Conservation (phyloP, 805 yeast genomes). For the Lipomyces orientalis region DNA sequence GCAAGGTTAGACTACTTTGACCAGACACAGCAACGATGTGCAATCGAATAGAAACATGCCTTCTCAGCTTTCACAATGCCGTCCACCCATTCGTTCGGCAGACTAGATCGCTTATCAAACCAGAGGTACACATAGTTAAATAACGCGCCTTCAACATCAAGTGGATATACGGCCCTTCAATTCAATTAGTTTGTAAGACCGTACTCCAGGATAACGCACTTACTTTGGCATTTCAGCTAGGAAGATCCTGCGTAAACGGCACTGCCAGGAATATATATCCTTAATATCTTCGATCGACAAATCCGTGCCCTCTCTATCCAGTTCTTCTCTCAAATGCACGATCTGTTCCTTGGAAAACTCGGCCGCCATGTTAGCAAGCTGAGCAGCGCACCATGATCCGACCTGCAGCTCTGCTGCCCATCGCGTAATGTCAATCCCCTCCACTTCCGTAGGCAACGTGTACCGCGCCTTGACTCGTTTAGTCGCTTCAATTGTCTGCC, state of each 20-base stretch:
- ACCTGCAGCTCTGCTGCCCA: constrained; percentile 19
- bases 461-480: constrained; percentile 7
- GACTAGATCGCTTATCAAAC: constrained; percentile 53
- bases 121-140: constrained; percentile 53
- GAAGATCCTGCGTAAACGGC: constrained; percentile 59
- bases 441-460: constrained; percentile 9
- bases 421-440: constrained; percentile 14
- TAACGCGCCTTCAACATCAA: constrained; percentile 63
- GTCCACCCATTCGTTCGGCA: constrained; percentile 55
- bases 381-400: constrained; percentile 14
- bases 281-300: constrained; percentile 60
- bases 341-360: constrained; percentile 10
- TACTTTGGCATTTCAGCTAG: constrained; percentile 45
- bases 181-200: neutral
- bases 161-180: constrained; percentile 40
- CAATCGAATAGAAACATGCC: neutral
- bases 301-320: constrained; percentile 33
- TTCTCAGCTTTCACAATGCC: constrained; percentile 64
- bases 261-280: constrained; percentile 59
- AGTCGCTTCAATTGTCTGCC: neutral
- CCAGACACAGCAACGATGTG: neutral
- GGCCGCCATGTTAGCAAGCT: constrained; percentile 14
- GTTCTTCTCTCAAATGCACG: constrained; percentile 34
- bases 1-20: neutral
- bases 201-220: constrained; percentile 40